A percentile compares a stretch with the other conserved stretches of the same genome.
Conservation (phyloP, 768 basidiomycete species). For the Leucosporidium yakuticum region DNA sequence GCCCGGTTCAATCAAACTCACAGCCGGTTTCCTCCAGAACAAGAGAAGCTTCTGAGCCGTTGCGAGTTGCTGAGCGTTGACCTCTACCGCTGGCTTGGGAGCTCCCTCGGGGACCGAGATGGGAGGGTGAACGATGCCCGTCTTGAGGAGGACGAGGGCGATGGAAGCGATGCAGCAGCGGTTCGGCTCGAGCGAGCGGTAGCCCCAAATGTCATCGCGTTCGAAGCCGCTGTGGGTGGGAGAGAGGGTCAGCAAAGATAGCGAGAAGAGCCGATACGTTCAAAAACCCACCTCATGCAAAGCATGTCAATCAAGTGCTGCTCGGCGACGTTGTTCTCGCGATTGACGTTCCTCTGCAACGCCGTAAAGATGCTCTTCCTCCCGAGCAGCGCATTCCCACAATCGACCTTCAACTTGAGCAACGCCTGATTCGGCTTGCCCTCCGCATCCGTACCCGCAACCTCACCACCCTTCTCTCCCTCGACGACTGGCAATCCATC, state of each 20-base stretch:
- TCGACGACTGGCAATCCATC: conserved; percentile 25
- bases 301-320: conserved; percentile 99
- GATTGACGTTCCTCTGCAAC: conserved; percentile 95
- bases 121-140: conserved; percentile 75
- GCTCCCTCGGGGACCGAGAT: conserved; percentile 33
- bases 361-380: conserved; percentile 94
- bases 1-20: conserved; percentile 49
- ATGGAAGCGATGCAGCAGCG: conserved; percentile 98
- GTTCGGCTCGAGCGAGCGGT: conserved; percentile 87
- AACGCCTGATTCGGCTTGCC: conserved; percentile 74
- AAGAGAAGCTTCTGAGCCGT: conserved; percentile 93
- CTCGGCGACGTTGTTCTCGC: conserved; percentile 97
- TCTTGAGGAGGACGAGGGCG: conserved; percentile 93
- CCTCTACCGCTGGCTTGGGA: conserved; percentile 54
- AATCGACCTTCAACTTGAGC: conserved; percentile 73
- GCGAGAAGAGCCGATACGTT: neutral
- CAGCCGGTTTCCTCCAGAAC: conserved; percentile 99
- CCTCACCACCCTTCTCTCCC: conserved; percentile 47
- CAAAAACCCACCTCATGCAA: conserved; percentile 78
- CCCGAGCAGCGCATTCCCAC: conserved; percentile 79
- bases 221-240: conserved; percentile 70
- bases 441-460: conserved; percentile 58
- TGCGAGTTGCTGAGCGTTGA: conserved; percentile 89
- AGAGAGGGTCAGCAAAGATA: neutral
- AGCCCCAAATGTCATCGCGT: conserved; percentile 97